Percentiles rank a stretch among this genome's conserved stretches.
Conservation (phyloP, 495 filamentous ascomycete species). For the Podospora fimiseda region DNA sequence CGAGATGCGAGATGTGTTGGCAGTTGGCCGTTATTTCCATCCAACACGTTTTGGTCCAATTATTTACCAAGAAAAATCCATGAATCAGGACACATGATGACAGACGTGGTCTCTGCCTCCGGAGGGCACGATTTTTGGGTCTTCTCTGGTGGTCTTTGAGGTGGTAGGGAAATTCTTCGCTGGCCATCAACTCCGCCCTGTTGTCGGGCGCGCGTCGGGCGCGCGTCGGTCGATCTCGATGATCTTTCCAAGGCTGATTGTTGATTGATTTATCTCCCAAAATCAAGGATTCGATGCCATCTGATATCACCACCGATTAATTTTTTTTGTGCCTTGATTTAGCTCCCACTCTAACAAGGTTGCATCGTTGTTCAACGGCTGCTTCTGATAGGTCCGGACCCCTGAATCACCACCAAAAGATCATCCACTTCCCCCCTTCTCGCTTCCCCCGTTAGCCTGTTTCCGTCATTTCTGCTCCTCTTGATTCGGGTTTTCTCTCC, state of each 20-base stretch:
- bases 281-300: background rate
- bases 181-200: no score
- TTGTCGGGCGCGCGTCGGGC: no score
- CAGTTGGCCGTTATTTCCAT: background rate
- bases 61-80: background rate
- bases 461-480: slow-evolving; percentile 20
- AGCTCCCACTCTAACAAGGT: background rate
- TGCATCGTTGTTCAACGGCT: background rate
- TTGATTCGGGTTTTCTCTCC: slow-evolving; percentile 14
- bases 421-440: slow-evolving; percentile 10
- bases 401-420: no score
- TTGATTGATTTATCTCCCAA: no score
- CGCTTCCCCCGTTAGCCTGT: slow-evolving; percentile 16
- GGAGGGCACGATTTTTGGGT: no score
- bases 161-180: no score
- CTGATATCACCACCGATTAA: slow-evolving; percentile 13
- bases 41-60: background rate
- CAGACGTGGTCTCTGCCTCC: no score
- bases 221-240: no score
- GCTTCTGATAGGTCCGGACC: slow-evolving; percentile 7
- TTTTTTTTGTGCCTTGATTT: slow-evolving; percentile 12
- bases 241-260: no score
- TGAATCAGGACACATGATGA: background rate
- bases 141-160: no score
- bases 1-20: no score